These are phyloP conservation scores for Nemophila menziesii DNA, from an alignment of 257 asterid species.

Conservation along the genomic window DNA sequence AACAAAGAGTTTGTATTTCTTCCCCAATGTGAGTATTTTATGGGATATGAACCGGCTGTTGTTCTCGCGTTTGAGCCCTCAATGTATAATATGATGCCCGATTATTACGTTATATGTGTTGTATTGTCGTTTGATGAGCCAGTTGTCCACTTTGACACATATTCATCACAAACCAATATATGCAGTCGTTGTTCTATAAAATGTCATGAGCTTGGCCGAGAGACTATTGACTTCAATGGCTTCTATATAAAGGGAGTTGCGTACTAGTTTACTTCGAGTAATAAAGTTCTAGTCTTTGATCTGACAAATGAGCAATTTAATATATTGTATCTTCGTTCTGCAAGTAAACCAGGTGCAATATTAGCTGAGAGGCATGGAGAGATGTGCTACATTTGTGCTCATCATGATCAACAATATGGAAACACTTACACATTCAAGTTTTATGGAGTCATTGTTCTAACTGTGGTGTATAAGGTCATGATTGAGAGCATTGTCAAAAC, in stretches of 20 bases:
- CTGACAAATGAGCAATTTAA: slow-evolving; percentile 13
- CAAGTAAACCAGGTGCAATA: slow-evolving; percentile 13
- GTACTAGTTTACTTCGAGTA: slow-evolving; percentile 24
- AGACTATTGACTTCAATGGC: slow-evolving; percentile 7
- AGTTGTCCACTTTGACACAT: slow-evolving; percentile 42
- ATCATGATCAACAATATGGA: not conserved
- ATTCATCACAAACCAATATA: slow-evolving; percentile 25
- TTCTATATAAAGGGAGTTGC: slow-evolving; percentile 33
- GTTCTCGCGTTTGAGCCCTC: slow-evolving; percentile 47
- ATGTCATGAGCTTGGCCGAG: slow-evolving; percentile 15
- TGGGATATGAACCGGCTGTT: slow-evolving; percentile 11
- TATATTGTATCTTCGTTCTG: slow-evolving; percentile 15
- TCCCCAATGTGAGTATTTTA: not conserved
- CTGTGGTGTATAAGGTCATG: too few relatives aligned
- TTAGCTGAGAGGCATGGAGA: slow-evolving; percentile 28
- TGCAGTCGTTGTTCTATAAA: slow-evolving; percentile 38
- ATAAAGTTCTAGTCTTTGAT: slow-evolving; percentile 27
- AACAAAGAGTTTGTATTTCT: not conserved
- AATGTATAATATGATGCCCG: slow-evolving; percentile 30
- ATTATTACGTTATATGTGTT: slow-evolving; percentile 33
- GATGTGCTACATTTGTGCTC: slow-evolving; percentile 25
- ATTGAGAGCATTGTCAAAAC: too few relatives aligned
- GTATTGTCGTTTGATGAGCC: slow-evolving; percentile 30
- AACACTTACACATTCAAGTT: slow-evolving; percentile 17
- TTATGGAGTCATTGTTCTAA: slow-evolving; percentile 22